phyloP scores from a whole-genome alignment of 129 eudicot species.

The Saposhnikovia divaricata region DNA sequence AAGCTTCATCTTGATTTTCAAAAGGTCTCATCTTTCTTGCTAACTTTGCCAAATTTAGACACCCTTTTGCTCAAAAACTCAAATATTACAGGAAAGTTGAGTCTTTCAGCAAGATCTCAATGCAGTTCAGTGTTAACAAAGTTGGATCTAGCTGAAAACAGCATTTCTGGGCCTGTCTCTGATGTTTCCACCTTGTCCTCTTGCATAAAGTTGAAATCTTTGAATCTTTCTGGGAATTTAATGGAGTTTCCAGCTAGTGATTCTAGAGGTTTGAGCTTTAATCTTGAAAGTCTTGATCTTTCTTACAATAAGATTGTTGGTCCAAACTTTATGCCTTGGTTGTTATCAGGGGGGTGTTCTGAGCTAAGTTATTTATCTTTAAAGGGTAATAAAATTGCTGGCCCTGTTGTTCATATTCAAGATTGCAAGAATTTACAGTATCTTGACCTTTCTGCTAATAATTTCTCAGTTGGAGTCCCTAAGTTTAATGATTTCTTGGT shows the following conservation, averaged over 20 bases:
- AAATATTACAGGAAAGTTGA: constrained; percentile 44
- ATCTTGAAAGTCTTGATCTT: constrained; percentile 41
- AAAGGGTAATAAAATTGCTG: constrained; percentile 57
- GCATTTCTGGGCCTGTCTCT: constrained; percentile 53
- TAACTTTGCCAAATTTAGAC: constrained; percentile 33
- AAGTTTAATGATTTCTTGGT: constrained; percentile 30
- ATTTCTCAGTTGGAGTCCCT: constrained; percentile 45
- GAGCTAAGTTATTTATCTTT: constrained; percentile 40
- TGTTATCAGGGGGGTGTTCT: constrained; percentile 40
- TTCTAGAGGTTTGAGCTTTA: constrained; percentile 16
- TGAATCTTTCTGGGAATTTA: constrained; percentile 53
- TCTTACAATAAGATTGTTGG: constrained; percentile 57
- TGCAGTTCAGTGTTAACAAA: constrained; percentile 31
- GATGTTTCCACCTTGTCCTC: constrained; percentile 31
- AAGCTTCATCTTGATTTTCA: constrained; percentile 34
- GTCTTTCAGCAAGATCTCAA: constrained; percentile 27
- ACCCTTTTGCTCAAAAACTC: constrained; percentile 35
- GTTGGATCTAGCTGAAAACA: constrained; percentile 64
- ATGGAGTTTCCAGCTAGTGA: constrained; percentile 38
- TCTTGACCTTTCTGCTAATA: constrained; percentile 63
- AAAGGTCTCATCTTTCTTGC: constrained; percentile 29
- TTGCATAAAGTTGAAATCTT: constrained; percentile 33
- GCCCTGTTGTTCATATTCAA: constrained; percentile 14
- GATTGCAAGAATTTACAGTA: constrained; percentile 29
- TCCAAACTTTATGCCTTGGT: constrained; percentile 48